These are phyloP conservation scores for Fusarium hostae DNA, from an alignment of 2,329 filamentous ascomycete genomes.

Conservation along the genomic window DNA sequence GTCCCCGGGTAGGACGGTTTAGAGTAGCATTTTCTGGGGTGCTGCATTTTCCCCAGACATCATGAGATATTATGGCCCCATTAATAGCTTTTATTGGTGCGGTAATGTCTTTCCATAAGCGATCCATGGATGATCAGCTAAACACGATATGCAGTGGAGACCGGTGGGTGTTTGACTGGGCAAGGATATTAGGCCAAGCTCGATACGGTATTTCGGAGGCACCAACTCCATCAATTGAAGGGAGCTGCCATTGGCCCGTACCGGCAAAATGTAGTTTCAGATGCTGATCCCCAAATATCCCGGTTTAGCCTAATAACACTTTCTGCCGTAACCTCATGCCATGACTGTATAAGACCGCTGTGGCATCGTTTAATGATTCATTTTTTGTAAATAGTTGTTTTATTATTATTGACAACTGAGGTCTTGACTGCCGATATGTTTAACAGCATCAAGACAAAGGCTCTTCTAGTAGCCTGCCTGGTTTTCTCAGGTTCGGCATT, in stretches of 20 bases:
- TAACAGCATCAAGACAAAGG: neutral
- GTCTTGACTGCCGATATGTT: neutral
- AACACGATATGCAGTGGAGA: neutral
- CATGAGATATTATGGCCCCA: neutral
- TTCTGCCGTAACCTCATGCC: neutral
- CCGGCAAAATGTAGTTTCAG: conserved; percentile 19
- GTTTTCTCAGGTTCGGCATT: neutral
- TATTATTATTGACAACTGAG: fast-evolving
- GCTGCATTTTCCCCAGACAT: neutral
- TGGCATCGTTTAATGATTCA: too few relatives aligned
- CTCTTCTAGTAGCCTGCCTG: conserved; percentile 13
- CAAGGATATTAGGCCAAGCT: neutral
- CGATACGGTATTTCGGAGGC: conserved; percentile 10
- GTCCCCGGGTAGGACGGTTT: neutral
- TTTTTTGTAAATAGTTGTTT: neutral
- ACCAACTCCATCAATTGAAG: conserved; percentile 20
- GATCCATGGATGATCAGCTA: neutral
- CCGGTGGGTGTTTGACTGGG: neutral
- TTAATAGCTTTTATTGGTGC: neutral
- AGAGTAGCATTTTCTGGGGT: neutral
- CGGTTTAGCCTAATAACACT: conserved; percentile 19
- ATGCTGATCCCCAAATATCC: neutral
- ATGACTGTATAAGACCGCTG: neutral
- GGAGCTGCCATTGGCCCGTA: neutral
- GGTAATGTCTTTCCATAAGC: neutral